A percentile compares a stretch with the other conserved stretches of the same genome.
Evolutionary conservation across 1,284 basidiomycete genomes (phyloP).

Genomic region (Vanrija humicola): DNA sequence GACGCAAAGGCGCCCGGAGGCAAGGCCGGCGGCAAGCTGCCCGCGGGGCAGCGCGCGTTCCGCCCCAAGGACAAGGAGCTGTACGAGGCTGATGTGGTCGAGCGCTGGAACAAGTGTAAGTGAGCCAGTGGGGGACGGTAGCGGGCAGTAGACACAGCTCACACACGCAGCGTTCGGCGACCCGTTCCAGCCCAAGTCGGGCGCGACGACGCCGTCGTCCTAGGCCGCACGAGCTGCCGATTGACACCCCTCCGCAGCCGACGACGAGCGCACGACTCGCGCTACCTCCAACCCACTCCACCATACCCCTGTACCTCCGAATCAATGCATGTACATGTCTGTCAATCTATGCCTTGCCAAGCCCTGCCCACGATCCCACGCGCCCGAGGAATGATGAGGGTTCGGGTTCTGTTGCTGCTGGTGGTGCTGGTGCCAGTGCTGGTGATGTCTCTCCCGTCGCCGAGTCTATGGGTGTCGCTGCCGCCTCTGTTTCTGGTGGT

Average conservation of each 20-base stretch:
- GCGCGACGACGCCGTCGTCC: too few species aligned
- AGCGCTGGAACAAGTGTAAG: slow-evolving; percentile 40
- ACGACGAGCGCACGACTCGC: background rate
- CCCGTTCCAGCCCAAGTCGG: background rate
- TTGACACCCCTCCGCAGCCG: too few species aligned
- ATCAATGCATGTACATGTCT: too few species aligned
- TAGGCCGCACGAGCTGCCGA: too few species aligned
- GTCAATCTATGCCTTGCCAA: too few species aligned
- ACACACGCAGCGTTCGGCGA: slow-evolving; percentile 24
- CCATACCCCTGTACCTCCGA: background rate
- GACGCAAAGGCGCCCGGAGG: background rate
- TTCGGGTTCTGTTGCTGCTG: background rate
- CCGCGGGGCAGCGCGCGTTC: background rate
- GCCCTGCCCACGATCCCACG: too few species aligned
- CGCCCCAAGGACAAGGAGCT: slow-evolving; percentile 16
- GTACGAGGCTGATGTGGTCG: slow-evolving; percentile 36
- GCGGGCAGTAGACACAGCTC: too few species aligned
- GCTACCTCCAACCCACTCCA: background rate
- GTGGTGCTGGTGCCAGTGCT: too few species aligned
- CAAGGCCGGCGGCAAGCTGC: too few species aligned
- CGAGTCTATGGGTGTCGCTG: too few species aligned
- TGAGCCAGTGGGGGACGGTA: background rate
- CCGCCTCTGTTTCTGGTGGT: slow-evolving; percentile 11
- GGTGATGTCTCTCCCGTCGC: background rate
- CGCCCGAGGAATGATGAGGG: too few species aligned